A percentile compares a stretch with the other conserved stretches of the same genome.
phyloP scores from a whole-genome alignment of 2,329 filamentous ascomycete genomes.

The Rutstroemia sydowiana region DNA sequence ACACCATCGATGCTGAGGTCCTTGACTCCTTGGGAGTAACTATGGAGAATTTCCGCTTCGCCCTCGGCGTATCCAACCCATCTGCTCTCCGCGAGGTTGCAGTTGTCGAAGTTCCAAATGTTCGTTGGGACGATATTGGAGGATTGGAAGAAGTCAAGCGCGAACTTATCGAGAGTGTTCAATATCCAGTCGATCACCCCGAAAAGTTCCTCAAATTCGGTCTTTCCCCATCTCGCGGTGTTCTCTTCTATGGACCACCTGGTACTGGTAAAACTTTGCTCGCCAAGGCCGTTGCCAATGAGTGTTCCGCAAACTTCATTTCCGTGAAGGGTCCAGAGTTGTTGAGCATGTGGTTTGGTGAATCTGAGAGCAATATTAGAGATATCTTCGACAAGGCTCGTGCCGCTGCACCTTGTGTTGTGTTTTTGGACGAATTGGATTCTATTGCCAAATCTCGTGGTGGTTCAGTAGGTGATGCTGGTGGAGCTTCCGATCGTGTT shows the following conservation, averaged over 20 bases:
- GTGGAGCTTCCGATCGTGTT: slow-evolving; percentile 96
- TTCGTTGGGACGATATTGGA: slow-evolving; percentile 93
- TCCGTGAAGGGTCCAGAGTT: slow-evolving; percentile 86
- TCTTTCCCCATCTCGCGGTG: slow-evolving; percentile 95
- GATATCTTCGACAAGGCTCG: slow-evolving; percentile 81
- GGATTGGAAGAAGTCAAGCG: slow-evolving; percentile 92
- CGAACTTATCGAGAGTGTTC: slow-evolving; percentile 94
- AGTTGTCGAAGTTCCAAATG: slow-evolving; percentile 97
- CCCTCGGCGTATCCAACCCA: slow-evolving; percentile 95
- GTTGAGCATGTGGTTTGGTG: slow-evolving; percentile 94
- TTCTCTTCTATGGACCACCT: slow-evolving; percentile 84
- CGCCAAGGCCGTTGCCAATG: slow-evolving; percentile 86
- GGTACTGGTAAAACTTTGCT: slow-evolving; percentile 90
- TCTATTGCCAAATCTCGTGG: slow-evolving; percentile 93
- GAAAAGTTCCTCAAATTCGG: slow-evolving; percentile 95
- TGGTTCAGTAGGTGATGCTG: slow-evolving; percentile 94
- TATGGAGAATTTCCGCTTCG: slow-evolving; percentile 99
- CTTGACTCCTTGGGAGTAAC: slow-evolving; percentile 96
- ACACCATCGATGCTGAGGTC: slow-evolving; percentile 97
- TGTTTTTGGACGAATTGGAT: slow-evolving; percentile 91
- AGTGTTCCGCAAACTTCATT: slow-evolving; percentile 93
- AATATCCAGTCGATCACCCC: slow-evolving; percentile 81
- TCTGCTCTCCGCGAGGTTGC: slow-evolving; percentile 97
- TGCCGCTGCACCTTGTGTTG: slow-evolving; percentile 79
- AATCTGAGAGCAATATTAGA: slow-evolving; percentile 86